These are phyloP conservation scores for Pinus taeda DNA, from an alignment of 75 land plant species.

Conservation along the genomic window DNA sequence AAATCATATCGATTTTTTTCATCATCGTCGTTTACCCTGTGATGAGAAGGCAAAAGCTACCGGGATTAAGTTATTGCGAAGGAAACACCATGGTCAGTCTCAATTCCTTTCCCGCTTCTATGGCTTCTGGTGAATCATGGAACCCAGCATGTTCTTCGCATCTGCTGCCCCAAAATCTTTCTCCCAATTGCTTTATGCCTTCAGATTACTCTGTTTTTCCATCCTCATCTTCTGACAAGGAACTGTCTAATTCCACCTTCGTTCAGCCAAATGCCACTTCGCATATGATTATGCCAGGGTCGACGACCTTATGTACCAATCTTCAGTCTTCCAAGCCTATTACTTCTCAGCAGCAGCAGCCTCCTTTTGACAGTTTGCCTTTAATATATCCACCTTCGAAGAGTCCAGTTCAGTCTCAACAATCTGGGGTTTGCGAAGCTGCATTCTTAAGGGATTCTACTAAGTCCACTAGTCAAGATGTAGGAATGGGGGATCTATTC, in stretches of 20 bases:
- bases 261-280: background rate
- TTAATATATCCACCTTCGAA: constrained; percentile 28
- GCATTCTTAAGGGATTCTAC: constrained; percentile 12
- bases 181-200: background rate
- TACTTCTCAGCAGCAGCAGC: constrained; percentile 14
- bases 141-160: background rate
- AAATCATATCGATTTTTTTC: too few species aligned
- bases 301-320: constrained; percentile 15
- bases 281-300: background rate
- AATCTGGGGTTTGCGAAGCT: constrained; percentile 15
- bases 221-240: background rate
- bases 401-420: constrained; percentile 6
- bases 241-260: background rate
- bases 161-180: background rate
- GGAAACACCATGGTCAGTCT: background rate
- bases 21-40: too few species aligned
- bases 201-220: background rate
- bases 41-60: too few species aligned
- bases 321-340: constrained; percentile 16
- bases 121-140: background rate
- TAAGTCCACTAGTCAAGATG: constrained; percentile 7
- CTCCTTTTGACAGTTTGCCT: constrained; percentile 7
- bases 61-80: background rate
- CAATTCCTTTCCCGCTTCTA: background rate
- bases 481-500: constrained; percentile 34